Conservation (phyloP, 768 basidiomycete genomes). For the Boletus barrowsii region DNA sequence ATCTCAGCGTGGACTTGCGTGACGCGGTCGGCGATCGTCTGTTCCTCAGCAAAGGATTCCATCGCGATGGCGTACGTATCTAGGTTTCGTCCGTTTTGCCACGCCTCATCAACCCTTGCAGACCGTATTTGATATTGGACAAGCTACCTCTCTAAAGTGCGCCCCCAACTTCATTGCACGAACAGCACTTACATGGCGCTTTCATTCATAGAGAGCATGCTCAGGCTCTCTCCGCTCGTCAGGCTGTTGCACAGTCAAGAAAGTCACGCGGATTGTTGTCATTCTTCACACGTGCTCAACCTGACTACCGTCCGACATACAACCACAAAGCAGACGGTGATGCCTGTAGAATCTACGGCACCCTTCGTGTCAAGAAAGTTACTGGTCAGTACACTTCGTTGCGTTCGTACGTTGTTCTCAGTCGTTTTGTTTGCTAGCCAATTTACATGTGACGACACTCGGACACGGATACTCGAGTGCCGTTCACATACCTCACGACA, state of each 20-base stretch:
- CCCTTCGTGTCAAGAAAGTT: slow-evolving; percentile 81
- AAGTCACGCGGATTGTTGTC: slow-evolving; percentile 73
- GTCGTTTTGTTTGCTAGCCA: slow-evolving; percentile 45
- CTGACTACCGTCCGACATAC: slow-evolving; percentile 68
- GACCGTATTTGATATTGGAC: slow-evolving; percentile 79
- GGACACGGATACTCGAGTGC: slow-evolving; percentile 91
- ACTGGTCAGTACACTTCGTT: slow-evolving; percentile 51
- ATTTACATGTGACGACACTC: slow-evolving; percentile 90
- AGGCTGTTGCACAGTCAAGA: slow-evolving; percentile 70
- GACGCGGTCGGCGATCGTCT: slow-evolving; percentile 94
- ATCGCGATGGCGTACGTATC: slow-evolving; percentile 73
- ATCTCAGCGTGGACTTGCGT: slow-evolving; percentile 81
- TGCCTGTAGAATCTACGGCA: slow-evolving; percentile 86
- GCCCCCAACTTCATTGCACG: slow-evolving; percentile 8
- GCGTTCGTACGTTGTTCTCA: background rate
- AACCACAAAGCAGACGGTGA: slow-evolving; percentile 63
- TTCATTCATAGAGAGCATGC: slow-evolving; percentile 54
- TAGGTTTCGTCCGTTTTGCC: background rate
- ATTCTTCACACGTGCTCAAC: slow-evolving; percentile 42
- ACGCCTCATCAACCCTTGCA: slow-evolving; percentile 22
- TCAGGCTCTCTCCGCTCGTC: slow-evolving; percentile 58
- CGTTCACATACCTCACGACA: slow-evolving; percentile 81
- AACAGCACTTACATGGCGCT: background rate
- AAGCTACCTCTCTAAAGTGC: slow-evolving; percentile 70
- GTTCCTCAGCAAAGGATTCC: slow-evolving; percentile 75